Percentiles rank a stretch among this genome's conserved stretches.
Evolutionary conservation across 2,329 filamentous ascomycete genomes (phyloP).

Genomic region (Nigrospora osmanthi): DNA sequence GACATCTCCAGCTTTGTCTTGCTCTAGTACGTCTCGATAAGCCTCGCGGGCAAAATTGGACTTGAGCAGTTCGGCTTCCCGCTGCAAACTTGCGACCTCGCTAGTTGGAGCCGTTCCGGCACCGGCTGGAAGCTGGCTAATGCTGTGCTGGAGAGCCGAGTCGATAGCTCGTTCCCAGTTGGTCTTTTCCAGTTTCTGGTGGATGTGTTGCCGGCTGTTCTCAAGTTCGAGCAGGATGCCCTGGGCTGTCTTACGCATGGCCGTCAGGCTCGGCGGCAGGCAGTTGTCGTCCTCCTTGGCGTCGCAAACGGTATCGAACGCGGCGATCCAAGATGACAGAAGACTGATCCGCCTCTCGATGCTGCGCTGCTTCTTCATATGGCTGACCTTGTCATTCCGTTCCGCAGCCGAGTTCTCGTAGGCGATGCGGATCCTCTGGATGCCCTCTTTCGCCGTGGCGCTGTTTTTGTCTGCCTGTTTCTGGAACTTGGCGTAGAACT

Average conservation of each 20-base stretch:
- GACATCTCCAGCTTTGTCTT: constrained; percentile 75
- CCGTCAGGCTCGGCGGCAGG: constrained; percentile 59
- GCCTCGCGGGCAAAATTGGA: constrained; percentile 74
- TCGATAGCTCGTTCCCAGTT: constrained; percentile 87
- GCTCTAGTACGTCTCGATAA: constrained; percentile 68
- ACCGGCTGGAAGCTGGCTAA: constrained; percentile 68
- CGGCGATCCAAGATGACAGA: constrained; percentile 86
- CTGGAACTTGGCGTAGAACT: constrained; percentile 80
- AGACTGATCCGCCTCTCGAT: constrained; percentile 79
- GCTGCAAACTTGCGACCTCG: constrained; percentile 64
- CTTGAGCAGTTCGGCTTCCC: constrained; percentile 83
- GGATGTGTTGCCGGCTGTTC: constrained; percentile 81
- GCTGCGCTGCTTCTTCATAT: constrained; percentile 75
- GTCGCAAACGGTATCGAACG: constrained; percentile 79
- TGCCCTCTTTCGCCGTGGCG: constrained; percentile 64
- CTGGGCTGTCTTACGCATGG: constrained; percentile 80
- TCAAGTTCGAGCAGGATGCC: constrained; percentile 87
- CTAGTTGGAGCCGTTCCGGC: constrained; percentile 55
- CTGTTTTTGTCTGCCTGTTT: constrained; percentile 87
- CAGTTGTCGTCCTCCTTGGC: constrained; percentile 58
- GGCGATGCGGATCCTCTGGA: constrained; percentile 70
- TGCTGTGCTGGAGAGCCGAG: constrained; percentile 77
- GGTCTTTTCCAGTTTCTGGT: constrained; percentile 70
- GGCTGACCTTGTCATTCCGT: constrained; percentile 67
- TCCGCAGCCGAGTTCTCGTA: constrained; percentile 76